phyloP scores from a whole-genome alignment of 2,329 filamentous ascomycete species.

The Malbranchea zuffiana region DNA sequence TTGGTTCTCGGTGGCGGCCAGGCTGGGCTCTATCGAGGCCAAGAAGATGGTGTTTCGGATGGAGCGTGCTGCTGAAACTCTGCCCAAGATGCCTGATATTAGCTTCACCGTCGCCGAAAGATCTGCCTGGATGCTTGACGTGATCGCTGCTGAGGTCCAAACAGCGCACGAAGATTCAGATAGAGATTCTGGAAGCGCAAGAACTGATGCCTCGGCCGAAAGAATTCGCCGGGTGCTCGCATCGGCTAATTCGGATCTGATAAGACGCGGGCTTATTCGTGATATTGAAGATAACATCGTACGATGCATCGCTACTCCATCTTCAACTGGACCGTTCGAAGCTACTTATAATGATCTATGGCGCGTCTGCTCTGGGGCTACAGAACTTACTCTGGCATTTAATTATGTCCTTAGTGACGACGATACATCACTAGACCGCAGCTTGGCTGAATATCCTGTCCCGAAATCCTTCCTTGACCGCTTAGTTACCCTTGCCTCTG shows the following conservation, averaged over 20 bases:
- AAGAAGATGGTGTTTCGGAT: conserved; percentile 5
- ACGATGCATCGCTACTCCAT: background rate
- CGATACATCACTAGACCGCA: background rate
- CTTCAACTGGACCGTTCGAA: background rate
- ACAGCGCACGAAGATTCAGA: background rate
- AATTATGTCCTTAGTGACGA: conserved; percentile 1
- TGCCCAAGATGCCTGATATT: background rate
- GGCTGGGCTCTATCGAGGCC: background rate
- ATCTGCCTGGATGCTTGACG: conserved; percentile 3
- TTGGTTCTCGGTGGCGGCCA: conserved; percentile 1
- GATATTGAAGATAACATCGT: background rate
- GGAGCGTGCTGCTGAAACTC: conserved; percentile 1
- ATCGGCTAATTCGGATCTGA: conserved; percentile 1
- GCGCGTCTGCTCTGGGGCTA: background rate
- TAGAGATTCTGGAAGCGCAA: conserved; percentile 1
- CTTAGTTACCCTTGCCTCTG: conserved; percentile 1
- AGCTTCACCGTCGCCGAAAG: background rate
- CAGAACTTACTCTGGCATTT: background rate
- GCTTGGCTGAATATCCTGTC: conserved; percentile 1
- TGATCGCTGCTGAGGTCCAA: background rate
- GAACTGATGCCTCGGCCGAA: background rate
- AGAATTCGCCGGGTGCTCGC: background rate
- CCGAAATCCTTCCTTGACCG: background rate
- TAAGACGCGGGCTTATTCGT: background rate
- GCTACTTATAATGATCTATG: background rate